Evolutionary conservation across 2,329 filamentous ascomycete genomes (phyloP).

Genomic region (Colletotrichum brevisporum): DNA sequence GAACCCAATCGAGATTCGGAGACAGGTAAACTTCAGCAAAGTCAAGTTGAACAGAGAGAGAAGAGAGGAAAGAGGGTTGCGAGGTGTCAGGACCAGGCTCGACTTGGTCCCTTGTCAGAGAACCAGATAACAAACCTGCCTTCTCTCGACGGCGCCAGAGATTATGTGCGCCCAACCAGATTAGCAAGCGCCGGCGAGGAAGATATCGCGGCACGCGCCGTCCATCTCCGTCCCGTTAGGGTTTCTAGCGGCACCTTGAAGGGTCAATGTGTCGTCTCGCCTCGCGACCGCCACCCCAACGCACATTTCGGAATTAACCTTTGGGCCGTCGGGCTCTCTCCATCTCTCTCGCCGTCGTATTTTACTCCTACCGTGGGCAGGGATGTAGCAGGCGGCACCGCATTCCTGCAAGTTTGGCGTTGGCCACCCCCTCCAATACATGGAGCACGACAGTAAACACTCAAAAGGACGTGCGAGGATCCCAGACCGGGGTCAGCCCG

Average conservation of each 20-base stretch:
- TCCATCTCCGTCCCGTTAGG: conserved; percentile 8
- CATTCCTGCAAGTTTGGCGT: no score
- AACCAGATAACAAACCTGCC: not conserved
- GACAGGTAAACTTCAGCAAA: not conserved
- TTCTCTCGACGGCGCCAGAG: not conserved
- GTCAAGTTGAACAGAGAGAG: not conserved
- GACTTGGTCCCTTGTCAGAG: not conserved
- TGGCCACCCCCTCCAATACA: no score
- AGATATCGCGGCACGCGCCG: no score
- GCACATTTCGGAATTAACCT: conserved; percentile 13
- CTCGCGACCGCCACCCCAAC: conserved; percentile 16
- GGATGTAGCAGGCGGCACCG: conserved; percentile 1
- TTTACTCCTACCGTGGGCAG: not conserved
- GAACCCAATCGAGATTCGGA: not conserved
- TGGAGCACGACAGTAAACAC: not conserved
- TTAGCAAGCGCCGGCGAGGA: no score
- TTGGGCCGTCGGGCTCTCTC: conserved; percentile 1
- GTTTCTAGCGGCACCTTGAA: not conserved
- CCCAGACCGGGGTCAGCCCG: conserved; percentile 3
- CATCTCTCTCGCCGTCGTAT: not conserved
- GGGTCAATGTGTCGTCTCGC: conserved; percentile 31
- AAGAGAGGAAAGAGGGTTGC: not conserved
- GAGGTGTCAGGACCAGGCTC: not conserved
- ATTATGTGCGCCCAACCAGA: not conserved
- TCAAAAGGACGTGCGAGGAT: not conserved